Evolutionary conservation across 352 stramenopile genomes (phyloP).

Genomic region (Phytophthora litchii): DNA sequence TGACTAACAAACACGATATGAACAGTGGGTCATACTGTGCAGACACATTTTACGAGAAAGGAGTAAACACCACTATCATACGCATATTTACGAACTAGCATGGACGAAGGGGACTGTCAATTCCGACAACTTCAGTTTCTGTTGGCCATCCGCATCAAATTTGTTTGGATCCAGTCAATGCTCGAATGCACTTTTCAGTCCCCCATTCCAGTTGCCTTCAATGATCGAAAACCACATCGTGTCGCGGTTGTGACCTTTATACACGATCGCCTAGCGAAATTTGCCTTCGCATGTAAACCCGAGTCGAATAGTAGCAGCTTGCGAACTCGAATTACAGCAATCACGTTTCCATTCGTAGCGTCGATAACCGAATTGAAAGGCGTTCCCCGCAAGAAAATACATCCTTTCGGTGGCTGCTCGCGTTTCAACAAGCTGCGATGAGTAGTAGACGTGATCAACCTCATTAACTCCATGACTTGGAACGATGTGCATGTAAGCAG

Average conservation of each 20-base stretch:
- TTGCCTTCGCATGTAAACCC: constrained; percentile 24
- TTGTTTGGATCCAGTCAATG: constrained; percentile 19
- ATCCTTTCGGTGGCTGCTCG: constrained; percentile 15
- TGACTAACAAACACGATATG: no score
- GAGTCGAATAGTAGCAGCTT: constrained; percentile 5
- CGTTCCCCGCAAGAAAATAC: constrained; percentile 18
- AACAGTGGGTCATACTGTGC: no score
- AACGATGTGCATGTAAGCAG: constrained; percentile 21
- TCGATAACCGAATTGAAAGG: constrained; percentile 23
- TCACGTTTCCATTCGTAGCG: constrained; percentile 30
- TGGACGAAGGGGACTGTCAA: constrained; percentile 23
- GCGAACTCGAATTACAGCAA: constrained; percentile 16
- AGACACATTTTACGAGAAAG: no score
- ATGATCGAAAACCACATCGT: constrained; percentile 32
- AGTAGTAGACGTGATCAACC: constrained; percentile 19
- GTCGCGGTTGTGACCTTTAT: constrained; percentile 24
- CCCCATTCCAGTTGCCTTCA: constrained; percentile 17
- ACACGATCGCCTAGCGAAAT: constrained; percentile 22
- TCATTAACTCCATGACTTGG: constrained; percentile 19
- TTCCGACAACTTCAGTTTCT: constrained; percentile 27
- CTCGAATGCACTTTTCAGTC: constrained; percentile 13
- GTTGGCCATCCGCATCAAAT: constrained; percentile 20
- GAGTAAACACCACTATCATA: no score
- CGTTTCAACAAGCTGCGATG: constrained; percentile 7
- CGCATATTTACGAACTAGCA: constrained; percentile 10